A percentile compares a stretch with the other conserved stretches of the same genome.
These are phyloP conservation scores for Pascua guehoae DNA, from an alignment of 1,284 basidiomycete species.

Conservation along the genomic window DNA sequence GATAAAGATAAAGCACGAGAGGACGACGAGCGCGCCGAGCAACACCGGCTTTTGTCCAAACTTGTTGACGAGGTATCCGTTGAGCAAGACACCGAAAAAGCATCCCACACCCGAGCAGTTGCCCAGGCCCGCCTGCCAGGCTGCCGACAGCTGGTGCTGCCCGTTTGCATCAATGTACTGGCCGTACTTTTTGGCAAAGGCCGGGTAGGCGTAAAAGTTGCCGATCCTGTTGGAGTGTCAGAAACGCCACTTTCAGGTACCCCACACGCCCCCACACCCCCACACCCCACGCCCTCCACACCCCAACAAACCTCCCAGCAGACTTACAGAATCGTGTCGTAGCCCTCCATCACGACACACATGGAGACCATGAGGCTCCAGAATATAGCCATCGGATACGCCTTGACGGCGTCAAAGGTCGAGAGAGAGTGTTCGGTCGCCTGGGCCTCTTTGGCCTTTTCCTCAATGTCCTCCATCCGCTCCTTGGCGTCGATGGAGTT, in stretches of 20 bases:
- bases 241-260: no score
- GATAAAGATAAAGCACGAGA: no score
- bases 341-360: slow-evolving; percentile 3
- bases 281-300: no score
- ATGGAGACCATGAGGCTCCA: slow-evolving; percentile 1
- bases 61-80: no score
- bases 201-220: not conserved
- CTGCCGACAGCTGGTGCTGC: not conserved
- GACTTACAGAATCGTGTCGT: not conserved
- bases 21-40: no score
- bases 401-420: not conserved
- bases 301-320: not conserved
- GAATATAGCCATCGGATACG: not conserved
- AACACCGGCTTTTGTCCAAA: no score
- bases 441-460: no score
- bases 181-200: slow-evolving; percentile 1
- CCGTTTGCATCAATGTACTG: not conserved
- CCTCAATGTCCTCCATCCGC: not conserved
- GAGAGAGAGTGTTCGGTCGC: no score
- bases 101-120: no score
- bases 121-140: slow-evolving; percentile 1
- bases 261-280: no score
- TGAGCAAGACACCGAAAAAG: no score
- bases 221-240: not conserved
- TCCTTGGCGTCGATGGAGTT: no score